These are phyloP conservation scores for Lecanicillium sp. DNA, from an alignment of 2,329 filamentous ascomycete species.

Conservation along the genomic window DNA sequence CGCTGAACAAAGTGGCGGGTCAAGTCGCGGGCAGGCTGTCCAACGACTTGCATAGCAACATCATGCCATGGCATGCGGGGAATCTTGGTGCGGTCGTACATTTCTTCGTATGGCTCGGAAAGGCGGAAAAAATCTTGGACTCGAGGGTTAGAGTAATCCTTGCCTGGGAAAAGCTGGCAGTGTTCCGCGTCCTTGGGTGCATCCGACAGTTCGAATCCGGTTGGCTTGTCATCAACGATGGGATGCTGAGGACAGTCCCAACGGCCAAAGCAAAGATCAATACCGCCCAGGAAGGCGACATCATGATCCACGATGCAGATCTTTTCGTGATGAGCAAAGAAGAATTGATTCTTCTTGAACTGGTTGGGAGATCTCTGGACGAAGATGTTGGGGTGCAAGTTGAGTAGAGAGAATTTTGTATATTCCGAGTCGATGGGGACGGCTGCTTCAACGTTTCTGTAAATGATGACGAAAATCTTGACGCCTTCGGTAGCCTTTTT, in stretches of 20 bases:
- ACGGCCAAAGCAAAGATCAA: conserved; percentile 93
- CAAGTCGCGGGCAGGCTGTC: conserved; percentile 87
- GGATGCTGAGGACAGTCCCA: conserved; percentile 96
- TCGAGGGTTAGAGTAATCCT: conserved; percentile 95
- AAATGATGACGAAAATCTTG: conserved; percentile 96
- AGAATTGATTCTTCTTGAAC: conserved; percentile 98
- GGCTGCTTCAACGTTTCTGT: conserved; percentile 94
- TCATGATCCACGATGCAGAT: conserved; percentile 96
- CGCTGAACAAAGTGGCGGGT: conserved; percentile 95
- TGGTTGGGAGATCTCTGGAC: conserved; percentile 96
- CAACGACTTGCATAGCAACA: conserved; percentile 94
- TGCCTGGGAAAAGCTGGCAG: conserved; percentile 93
- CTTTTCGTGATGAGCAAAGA: conserved; percentile 98
- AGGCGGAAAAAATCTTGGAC: conserved; percentile 93
- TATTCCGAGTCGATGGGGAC: conserved; percentile 98
- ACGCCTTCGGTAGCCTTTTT: conserved; percentile 91
- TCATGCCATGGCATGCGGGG: conserved; percentile 99
- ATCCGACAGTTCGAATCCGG: conserved; percentile 79
- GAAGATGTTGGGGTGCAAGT: conserved; percentile 92
- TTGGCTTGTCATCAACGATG: conserved; percentile 87
- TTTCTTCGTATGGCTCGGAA: conserved; percentile 93
- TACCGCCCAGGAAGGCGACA: conserved; percentile 88
- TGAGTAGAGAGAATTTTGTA: conserved; percentile 91
- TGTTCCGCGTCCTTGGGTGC: conserved; percentile 81
- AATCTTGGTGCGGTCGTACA: conserved; percentile 87